Evolutionary conservation across 805 yeast genomes (phyloP), one percentile per base, ranked within the genome.

Genomic region (Barnettozyma pratensis): DNA sequence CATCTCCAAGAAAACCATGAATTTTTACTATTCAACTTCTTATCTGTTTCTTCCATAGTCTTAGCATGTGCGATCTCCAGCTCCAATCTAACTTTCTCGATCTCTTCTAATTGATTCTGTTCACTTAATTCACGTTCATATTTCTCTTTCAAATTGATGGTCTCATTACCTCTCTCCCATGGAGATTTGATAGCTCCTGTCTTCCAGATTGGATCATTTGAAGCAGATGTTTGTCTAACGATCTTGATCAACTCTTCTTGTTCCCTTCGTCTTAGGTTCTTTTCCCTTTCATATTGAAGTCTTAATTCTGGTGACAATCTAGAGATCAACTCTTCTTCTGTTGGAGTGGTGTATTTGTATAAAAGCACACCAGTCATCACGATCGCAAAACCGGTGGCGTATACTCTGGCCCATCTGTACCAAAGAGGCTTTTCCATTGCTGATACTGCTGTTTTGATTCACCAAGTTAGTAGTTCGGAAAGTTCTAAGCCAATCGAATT

Each of bases 201-300:
- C 62, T 77, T 83, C 96, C 96, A 87, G 43, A 86, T 80, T 0
- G 96, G 96, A 48, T 85, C 89, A 55, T 81, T 74, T 12, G 89
- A 81, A 1, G 76, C 73, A 3, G 88, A 67, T 0, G 94, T 85
- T 52, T 75, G 61, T 49, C 76, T 70, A 1, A 80, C 91, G 28
- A 85, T 80, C 53, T 77, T 78, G 77, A 85, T 84, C 53, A 87
- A 64, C 59, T 79, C 84, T 54, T 76, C 75, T 60, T 86, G 92
- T 63, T 87, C 95, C 49, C 73, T 70, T 56, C 76, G 76, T 62
- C 92, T 76, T 29, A 85, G 63, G 7, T 71, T 80, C 54, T 71
- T 75, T 58, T 85, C 83, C 46, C 73, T 69, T 56, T 84, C 90
- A 63, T 87, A 88, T 51, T 86, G 84, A 25, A 81, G 81, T 54